Evolutionary conservation across 2,329 filamentous ascomycete genomes (phyloP).

Genomic region (Claviceps cyperi): DNA sequence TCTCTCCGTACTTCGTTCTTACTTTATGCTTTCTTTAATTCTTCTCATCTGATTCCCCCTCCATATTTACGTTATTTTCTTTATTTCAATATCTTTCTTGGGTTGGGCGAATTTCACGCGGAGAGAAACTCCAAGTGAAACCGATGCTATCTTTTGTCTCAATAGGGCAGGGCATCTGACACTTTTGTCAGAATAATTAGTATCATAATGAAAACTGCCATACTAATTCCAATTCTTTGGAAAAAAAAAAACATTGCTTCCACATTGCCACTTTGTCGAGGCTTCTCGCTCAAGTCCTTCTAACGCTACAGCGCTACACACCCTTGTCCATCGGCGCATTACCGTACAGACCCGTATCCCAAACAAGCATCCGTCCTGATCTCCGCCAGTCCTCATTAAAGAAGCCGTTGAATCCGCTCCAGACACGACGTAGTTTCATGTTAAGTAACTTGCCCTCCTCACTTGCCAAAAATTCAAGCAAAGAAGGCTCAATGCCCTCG

Average conservation of each 20-base stretch:
- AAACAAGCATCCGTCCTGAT: constrained; percentile 42
- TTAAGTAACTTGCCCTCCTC: constrained; percentile 25
- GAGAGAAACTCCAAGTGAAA: no score
- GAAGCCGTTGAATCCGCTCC: constrained; percentile 44
- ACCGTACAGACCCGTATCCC: constrained; percentile 32
- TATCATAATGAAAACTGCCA: no score
- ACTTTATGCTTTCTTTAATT: no score
- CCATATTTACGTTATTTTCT: background rate
- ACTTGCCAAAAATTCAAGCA: constrained; percentile 30
- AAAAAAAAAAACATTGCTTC: no score
- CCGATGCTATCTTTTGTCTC: no score
- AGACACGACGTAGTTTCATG: constrained; percentile 31
- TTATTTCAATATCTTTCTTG: background rate
- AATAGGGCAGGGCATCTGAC: no score
- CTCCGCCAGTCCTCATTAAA: constrained; percentile 49
- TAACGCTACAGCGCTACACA: no score
- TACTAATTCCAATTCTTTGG: no score
- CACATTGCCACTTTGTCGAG: no score
- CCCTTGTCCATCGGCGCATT: background rate
- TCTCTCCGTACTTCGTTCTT: no score
- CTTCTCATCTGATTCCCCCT: background rate
- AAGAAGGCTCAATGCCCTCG: constrained; percentile 36
- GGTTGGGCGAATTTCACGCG: background rate
- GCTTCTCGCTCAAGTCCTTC: no score
- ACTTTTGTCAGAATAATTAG: no score